Conservation (phyloP, 306 rosid species). For the Alnus rubra region DNA sequence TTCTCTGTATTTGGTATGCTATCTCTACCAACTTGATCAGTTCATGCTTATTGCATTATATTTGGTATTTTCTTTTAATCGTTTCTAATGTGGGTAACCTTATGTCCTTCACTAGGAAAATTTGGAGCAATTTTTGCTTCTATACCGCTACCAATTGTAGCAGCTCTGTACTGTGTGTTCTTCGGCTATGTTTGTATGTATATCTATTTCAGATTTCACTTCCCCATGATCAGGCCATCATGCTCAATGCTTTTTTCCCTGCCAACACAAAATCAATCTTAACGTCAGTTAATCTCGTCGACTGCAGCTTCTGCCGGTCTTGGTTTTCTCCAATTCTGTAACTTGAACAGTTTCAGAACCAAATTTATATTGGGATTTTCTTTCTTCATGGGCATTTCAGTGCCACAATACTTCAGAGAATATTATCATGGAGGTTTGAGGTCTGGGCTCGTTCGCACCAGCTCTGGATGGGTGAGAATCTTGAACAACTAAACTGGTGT, state of each 20-base stretch:
- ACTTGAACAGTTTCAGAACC: conserved; percentile 81
- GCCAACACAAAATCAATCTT: background rate
- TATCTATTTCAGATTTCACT: background rate
- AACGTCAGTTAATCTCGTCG: conserved; percentile 3
- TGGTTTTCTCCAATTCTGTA: conserved; percentile 84
- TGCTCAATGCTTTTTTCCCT: background rate
- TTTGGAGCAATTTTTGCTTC: conserved; percentile 77
- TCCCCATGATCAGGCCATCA: background rate
- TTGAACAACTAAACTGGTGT: conserved; percentile 7
- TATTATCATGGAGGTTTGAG: conserved; percentile 37
- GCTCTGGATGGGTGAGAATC: conserved; percentile 68
- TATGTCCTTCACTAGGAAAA: conserved; percentile 53
- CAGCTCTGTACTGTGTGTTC: conserved; percentile 70
- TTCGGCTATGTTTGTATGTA: conserved; percentile 77
- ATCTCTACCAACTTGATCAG: background rate
- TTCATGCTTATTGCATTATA: conserved; percentile 3
- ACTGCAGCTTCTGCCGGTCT: conserved; percentile 78
- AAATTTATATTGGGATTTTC: conserved; percentile 72
- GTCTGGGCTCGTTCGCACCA: conserved; percentile 29
- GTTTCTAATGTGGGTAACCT: background rate
- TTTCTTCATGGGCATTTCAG: conserved; percentile 75
- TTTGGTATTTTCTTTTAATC: background rate
- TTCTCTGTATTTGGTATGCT: conserved; percentile 76
- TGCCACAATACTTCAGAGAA: conserved; percentile 87
- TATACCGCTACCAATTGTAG: conserved; percentile 74